A percentile compares a stretch with the other conserved stretches of the same genome.
phyloP scores from a whole-genome alignment of 176 grass and related monocot species.

The Avena atlantica region DNA sequence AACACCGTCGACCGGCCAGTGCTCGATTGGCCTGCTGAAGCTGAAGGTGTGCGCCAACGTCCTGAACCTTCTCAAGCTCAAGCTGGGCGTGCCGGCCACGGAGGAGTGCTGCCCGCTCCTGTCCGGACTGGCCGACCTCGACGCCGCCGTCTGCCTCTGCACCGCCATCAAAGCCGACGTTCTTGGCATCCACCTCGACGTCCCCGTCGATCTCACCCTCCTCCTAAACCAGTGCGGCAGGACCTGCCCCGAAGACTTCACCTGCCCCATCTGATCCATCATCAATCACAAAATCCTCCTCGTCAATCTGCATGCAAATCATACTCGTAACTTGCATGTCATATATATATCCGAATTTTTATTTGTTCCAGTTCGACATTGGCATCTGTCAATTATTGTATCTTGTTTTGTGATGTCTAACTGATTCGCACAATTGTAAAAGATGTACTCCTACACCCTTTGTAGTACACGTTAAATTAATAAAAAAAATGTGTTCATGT shows the following conservation, averaged over 20 bases:
- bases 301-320: too few relatives aligned
- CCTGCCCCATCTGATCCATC: not conserved
- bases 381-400: too few relatives aligned
- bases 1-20: not conserved
- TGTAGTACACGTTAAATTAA: too few relatives aligned
- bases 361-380: too few relatives aligned
- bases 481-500: too few relatives aligned
- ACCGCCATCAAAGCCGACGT: not conserved
- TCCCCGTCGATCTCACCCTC: not conserved
- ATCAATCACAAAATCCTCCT: too few relatives aligned
- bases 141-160: conserved; percentile 6
- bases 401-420: too few relatives aligned
- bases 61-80: conserved; percentile 44
- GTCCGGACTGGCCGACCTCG: not conserved
- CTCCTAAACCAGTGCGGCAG: conserved; percentile 14
- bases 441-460: too few relatives aligned
- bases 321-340: too few relatives aligned
- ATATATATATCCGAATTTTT: too few relatives aligned
- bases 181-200: conserved; percentile 49
- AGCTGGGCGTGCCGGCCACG: conserved; percentile 26
- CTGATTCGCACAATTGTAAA: too few relatives aligned
- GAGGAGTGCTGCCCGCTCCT: conserved; percentile 48
- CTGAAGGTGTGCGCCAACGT: conserved; percentile 45
- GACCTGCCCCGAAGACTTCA: not conserved
- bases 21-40: conserved; percentile 55